Evolutionary conservation across 306 rosid genomes (phyloP).

Genomic region (Rosa lucieae): DNA sequence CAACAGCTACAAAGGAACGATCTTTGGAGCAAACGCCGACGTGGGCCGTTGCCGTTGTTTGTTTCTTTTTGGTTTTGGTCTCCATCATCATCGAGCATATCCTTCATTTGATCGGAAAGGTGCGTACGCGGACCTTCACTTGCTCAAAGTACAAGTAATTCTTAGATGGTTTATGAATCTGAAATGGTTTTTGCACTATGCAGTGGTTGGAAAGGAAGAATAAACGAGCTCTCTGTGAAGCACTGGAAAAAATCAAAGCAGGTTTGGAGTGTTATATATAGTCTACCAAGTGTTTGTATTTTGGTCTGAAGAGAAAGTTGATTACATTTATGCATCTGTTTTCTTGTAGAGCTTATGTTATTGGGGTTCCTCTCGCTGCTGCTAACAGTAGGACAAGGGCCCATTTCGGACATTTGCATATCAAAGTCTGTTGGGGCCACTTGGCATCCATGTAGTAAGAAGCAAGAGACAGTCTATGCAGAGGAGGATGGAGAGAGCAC

Average conservation of each 20-base stretch:
- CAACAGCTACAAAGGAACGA: constrained; percentile 51
- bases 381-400: constrained; percentile 59
- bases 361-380: constrained; percentile 80
- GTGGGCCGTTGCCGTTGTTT: constrained; percentile 84
- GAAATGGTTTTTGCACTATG: constrained; percentile 2
- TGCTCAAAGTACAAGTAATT: neutral
- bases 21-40: constrained; percentile 81
- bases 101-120: constrained; percentile 69
- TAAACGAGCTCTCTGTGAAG: constrained; percentile 61
- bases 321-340: neutral
- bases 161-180: neutral
- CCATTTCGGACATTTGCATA: constrained; percentile 57
- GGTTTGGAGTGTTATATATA: constrained; percentile 27
- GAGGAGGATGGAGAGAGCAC: constrained; percentile 1
- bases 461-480: constrained; percentile 1
- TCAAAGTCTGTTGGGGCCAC: constrained; percentile 46
- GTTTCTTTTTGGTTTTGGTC: constrained; percentile 58
- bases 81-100: constrained; percentile 70
- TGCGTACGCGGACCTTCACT: neutral
- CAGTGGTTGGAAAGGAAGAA: constrained; percentile 78
- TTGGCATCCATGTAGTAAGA: constrained; percentile 72
- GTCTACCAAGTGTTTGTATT: neutral
- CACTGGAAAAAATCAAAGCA: constrained; percentile 78
- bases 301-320: neutral
- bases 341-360: constrained; percentile 64